Evolutionary conservation across 352 stramenopile genomes (phyloP).

Genomic region (Phytophthora kernoviae): DNA sequence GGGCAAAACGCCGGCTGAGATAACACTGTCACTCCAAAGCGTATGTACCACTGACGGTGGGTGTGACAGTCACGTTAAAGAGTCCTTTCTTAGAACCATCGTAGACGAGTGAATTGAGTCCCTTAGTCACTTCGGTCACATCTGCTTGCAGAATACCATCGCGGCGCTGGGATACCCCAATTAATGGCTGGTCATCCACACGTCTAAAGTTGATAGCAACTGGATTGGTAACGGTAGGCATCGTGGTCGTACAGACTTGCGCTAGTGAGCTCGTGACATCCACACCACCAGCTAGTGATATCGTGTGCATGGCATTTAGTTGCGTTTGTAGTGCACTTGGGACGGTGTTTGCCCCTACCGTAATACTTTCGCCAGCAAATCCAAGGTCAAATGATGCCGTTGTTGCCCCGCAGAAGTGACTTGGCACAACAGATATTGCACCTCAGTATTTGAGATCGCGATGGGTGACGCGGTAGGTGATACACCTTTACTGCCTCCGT

Average conservation of each 20-base stretch:
- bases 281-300: conserved; percentile 54
- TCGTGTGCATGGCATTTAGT: conserved; percentile 53
- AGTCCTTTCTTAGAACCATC: conserved; percentile 58
- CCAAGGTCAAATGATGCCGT: conserved; percentile 54
- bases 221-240: conserved; percentile 14
- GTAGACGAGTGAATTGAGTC: conserved; percentile 76
- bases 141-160: conserved; percentile 56
- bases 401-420: conserved; percentile 36
- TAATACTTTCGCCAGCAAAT: conserved; percentile 44
- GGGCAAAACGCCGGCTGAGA: conserved; percentile 64
- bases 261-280: conserved; percentile 42
- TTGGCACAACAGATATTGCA: conserved; percentile 61
- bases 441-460: conserved; percentile 59
- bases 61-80: conserved; percentile 87
- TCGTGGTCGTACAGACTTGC: conserved; percentile 34
- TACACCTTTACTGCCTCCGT: conserved; percentile 58
- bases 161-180: conserved; percentile 46
- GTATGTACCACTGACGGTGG: conserved; percentile 80
- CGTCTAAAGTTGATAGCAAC: conserved; percentile 53
- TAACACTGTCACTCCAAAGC: conserved; percentile 58
- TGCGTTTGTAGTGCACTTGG: conserved; percentile 42
- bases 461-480: conserved; percentile 35
- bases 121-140: conserved; percentile 65
- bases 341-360: conserved; percentile 43
- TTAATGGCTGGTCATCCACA: conserved; percentile 48